These are phyloP conservation scores for Fusarium transvaalense DNA, from an alignment of 2,329 filamentous ascomycete species.

Conservation along the genomic window DNA sequence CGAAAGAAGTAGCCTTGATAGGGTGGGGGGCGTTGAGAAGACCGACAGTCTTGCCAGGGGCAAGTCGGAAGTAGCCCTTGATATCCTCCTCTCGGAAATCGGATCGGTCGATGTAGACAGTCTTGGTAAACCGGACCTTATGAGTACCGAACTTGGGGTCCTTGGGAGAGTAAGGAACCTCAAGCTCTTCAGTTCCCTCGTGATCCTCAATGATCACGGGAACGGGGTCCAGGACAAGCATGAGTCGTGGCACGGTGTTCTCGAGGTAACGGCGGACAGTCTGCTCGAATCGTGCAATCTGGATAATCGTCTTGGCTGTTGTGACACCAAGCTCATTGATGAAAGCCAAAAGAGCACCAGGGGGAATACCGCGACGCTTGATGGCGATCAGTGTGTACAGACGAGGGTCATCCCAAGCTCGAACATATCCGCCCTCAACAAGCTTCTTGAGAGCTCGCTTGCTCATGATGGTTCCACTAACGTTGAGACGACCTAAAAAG, in stretches of 20 bases:
- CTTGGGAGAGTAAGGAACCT: constrained; percentile 86
- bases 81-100: constrained; percentile 83
- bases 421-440: constrained; percentile 81
- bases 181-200: constrained; percentile 67
- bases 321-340: constrained; percentile 93
- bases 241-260: constrained; percentile 85
- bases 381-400: constrained; percentile 89
- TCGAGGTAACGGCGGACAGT: constrained; percentile 89
- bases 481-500: constrained; percentile 62
- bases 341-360: constrained; percentile 88
- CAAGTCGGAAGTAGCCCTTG: constrained; percentile 83
- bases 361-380: constrained; percentile 85
- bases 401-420: constrained; percentile 91
- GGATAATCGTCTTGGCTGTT: constrained; percentile 82
- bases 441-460: constrained; percentile 87
- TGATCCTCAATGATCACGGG: constrained; percentile 85
- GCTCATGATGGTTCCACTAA: constrained; percentile 86
- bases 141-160: constrained; percentile 75
- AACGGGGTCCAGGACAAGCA: constrained; percentile 89
- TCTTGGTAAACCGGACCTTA: constrained; percentile 75
- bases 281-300: constrained; percentile 86
- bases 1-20: constrained; percentile 77
- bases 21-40: constrained; percentile 79
- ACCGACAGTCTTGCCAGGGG: constrained; percentile 81
- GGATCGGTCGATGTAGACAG: constrained; percentile 85